Evolutionary conservation across 1,139 yeast species (phyloP).

Genomic region (Hyphopichia fennica): DNA sequence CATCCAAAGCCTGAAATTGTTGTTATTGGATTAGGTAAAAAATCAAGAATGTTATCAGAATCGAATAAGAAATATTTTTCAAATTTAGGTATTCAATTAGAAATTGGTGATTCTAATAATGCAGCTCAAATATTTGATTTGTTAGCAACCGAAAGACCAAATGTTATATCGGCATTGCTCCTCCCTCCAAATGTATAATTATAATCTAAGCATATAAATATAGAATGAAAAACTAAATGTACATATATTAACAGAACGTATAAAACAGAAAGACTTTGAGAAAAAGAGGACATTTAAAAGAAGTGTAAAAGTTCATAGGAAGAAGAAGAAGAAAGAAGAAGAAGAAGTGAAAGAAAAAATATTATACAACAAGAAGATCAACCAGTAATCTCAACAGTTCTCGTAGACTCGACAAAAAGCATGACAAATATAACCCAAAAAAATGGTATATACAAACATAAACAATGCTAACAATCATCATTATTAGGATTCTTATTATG

Average conservation of each 20-base stretch:
- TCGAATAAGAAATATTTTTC: conserved; percentile 50
- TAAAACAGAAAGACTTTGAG: too few relatives aligned
- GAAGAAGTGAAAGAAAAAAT: too few relatives aligned
- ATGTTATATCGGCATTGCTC: conserved; percentile 65
- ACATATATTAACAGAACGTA: too few relatives aligned
- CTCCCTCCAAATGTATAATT: conserved; percentile 64
- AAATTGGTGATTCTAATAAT: conserved; percentile 63
- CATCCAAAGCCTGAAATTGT: conserved; percentile 80
- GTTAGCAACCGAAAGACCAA: conserved; percentile 77
- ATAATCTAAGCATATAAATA: conserved; percentile 1
- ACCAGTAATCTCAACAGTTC: background rate
- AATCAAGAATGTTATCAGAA: conserved; percentile 62
- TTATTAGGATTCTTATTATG: too few relatives aligned
- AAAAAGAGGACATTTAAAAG: too few relatives aligned
- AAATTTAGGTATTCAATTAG: conserved; percentile 65
- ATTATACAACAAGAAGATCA: too few relatives aligned
- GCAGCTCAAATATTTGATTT: conserved; percentile 75
- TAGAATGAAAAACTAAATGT: background rate
- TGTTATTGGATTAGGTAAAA: conserved; percentile 67
- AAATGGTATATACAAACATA: too few relatives aligned
- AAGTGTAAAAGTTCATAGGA: too few relatives aligned
- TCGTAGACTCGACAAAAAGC: too few relatives aligned
- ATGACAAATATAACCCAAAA: too few relatives aligned
- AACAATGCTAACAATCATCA: too few relatives aligned
- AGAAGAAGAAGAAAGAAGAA: background rate